phyloP scores from a whole-genome alignment of 306 rosid genomes.

The Cucurbita moschata region DNA sequence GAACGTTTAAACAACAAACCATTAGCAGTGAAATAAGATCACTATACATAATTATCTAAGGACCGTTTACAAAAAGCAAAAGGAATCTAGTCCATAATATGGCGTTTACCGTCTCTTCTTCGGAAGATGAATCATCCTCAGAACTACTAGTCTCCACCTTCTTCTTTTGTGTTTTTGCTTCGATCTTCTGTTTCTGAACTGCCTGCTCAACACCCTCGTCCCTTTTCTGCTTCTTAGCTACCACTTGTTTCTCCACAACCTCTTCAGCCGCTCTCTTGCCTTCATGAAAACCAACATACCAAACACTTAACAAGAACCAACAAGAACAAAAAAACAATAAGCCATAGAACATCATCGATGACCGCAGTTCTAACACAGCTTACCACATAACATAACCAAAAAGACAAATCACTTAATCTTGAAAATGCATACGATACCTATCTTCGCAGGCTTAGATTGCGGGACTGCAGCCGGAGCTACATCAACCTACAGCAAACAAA shows the following conservation, averaged over 20 bases:
- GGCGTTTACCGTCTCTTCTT: conserved; percentile 39
- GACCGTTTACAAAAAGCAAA: not conserved
- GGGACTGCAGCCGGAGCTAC: conserved; percentile 43
- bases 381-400: not conserved
- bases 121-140: conserved; percentile 35
- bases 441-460: conserved; percentile 35
- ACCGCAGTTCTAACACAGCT: not conserved
- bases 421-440: conserved; percentile 22
- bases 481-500: conserved; percentile 31
- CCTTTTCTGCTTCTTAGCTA: conserved; percentile 54
- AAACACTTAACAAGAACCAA: not conserved
- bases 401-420: not conserved
- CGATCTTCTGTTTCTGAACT: conserved; percentile 36
- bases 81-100: not conserved
- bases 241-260: conserved; percentile 31
- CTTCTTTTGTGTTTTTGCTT: conserved; percentile 29
- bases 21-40: not conserved
- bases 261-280: conserved; percentile 65
- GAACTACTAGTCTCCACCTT: conserved; percentile 36
- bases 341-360: too few species aligned
- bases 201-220: conserved; percentile 29
- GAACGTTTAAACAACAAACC: too few species aligned
- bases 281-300: not conserved
- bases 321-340: not conserved
- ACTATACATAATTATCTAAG: not conserved